These are phyloP conservation scores for Sporothrix mexicana DNA, from an alignment of 2,329 filamentous ascomycete species.

Conservation along the genomic window DNA sequence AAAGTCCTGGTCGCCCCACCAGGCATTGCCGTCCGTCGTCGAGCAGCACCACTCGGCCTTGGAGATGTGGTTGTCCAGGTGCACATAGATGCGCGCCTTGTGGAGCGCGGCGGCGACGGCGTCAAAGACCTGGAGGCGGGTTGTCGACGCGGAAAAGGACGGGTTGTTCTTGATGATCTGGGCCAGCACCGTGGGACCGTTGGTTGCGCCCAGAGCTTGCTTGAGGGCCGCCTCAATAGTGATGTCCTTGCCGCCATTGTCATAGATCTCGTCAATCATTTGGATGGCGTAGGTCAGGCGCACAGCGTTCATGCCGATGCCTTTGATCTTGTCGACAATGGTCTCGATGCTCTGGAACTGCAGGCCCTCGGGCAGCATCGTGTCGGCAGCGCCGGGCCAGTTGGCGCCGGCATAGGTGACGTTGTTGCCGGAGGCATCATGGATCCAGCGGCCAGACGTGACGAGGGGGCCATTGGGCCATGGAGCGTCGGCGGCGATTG, in stretches of 20 bases:
- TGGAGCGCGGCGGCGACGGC: conserved; percentile 64
- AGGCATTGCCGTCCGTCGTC: conserved; percentile 60
- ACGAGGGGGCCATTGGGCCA: conserved; percentile 54
- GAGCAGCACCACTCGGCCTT: conserved; percentile 64
- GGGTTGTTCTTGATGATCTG: conserved; percentile 64
- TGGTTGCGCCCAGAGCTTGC: conserved; percentile 56
- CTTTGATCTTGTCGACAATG: conserved; percentile 63
- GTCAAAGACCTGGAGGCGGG: conserved; percentile 64
- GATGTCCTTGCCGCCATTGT: conserved; percentile 55
- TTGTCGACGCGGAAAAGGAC: conserved; percentile 59
- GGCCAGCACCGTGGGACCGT: conserved; percentile 57
- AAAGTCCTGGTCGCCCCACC: conserved; percentile 68
- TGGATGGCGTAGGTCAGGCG: conserved; percentile 68
- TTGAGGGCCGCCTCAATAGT: conserved; percentile 44
- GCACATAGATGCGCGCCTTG: conserved; percentile 61
- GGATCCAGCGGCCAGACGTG: conserved; percentile 51
- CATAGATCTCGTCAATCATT: conserved; percentile 65
- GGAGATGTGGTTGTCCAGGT: conserved; percentile 67
- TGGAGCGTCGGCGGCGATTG: conserved; percentile 32
- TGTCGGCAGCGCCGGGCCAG: conserved; percentile 65
- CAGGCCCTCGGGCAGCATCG: conserved; percentile 70
- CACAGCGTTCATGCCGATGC: conserved; percentile 66
- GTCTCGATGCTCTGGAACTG: conserved; percentile 63
- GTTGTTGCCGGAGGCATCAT: conserved; percentile 50
- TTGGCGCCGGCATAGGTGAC: conserved; percentile 63